Base-by-base conservation (phyloP, 208 protist species). In the Trypanosoma melophagium region DNA sequence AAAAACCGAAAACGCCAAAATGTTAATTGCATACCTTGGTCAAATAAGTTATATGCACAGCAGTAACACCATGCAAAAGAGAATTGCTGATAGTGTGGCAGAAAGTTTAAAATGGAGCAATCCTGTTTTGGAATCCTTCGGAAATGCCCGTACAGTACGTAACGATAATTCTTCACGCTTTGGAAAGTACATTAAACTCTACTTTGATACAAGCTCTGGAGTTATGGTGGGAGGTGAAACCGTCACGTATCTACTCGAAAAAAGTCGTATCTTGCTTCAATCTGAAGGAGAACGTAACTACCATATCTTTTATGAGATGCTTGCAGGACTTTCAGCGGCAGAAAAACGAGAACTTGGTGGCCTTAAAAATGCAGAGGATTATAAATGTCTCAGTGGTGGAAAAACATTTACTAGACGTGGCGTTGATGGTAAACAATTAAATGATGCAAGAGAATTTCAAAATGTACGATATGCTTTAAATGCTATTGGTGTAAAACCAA, bases 261-360 rank as follows among this genome's bases (percentile, higher is more conserved):
- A 90, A 70, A 97, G 89, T 54, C 84, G 97, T 65, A 89, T 98
- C 51, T 86, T 98, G 28, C 76, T 79, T 44, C 97, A 98, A 71
- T 79, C 81, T 25, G 58, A 79, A 49, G 90, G 89, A 35, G 97
- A 98, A 71, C 86, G 96, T 52, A 97, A 94, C 81, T 98, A 96
- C 76, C 96, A 98, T 83, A 88, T 98, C 55, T 98, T 98, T 80
- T 98, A 98, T 74, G 93, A 98, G 79, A 91, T 98, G 72, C 78
- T 97, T 22, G 81, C 88, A 4, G 92, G 91, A n/a, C 73, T 90
- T 57, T 77, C 82, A 57, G 41, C 77, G 7, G 50, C 64, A 31
- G 84, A 96, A 58, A 96, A 94, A 77, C 52, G 68, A 59, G 59
- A 86, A 62, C 79, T 95, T 19, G 78, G 88, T 57, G 73, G 73